Conservation (phyloP, 2,329 filamentous ascomycete species). For the Penicillium sp. region DNA sequence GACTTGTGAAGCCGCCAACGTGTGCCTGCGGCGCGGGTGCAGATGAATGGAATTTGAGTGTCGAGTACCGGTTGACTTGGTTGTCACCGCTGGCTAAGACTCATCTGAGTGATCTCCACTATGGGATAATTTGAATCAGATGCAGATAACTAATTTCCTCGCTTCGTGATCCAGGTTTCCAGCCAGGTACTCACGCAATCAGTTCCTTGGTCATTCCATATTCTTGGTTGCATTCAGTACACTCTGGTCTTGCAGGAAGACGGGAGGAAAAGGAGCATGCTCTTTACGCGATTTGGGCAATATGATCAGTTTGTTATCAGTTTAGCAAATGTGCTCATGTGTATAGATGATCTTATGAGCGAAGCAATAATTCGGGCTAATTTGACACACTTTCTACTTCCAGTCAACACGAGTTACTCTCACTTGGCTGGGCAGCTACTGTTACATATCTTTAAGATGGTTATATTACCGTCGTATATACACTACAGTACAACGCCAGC, state of each 20-base stretch:
- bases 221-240: too few relatives aligned
- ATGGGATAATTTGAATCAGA: too few relatives aligned
- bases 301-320: not conserved
- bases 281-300: not conserved
- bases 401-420: not conserved
- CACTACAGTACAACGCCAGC: not conserved
- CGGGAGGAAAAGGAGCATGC: slow-evolving; percentile 31
- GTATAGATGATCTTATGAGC: not conserved
- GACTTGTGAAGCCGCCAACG: too few relatives aligned
- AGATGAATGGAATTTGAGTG: too few relatives aligned
- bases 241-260: slow-evolving; percentile 11
- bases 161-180: too few relatives aligned
- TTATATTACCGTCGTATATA: not conserved
- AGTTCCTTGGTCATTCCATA: too few relatives aligned
- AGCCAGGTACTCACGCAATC: too few relatives aligned
- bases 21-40: too few relatives aligned
- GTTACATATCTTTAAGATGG: not conserved
- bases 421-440: not conserved
- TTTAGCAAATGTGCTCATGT: not conserved
- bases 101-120: too few relatives aligned
- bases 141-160: too few relatives aligned
- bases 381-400: not conserved
- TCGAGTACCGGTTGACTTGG: too few relatives aligned
- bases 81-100: too few relatives aligned
- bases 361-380: not conserved